Base-by-base conservation (phyloP, 1,284 basidiomycete genomes). In the Cerrena zonata region DNA sequence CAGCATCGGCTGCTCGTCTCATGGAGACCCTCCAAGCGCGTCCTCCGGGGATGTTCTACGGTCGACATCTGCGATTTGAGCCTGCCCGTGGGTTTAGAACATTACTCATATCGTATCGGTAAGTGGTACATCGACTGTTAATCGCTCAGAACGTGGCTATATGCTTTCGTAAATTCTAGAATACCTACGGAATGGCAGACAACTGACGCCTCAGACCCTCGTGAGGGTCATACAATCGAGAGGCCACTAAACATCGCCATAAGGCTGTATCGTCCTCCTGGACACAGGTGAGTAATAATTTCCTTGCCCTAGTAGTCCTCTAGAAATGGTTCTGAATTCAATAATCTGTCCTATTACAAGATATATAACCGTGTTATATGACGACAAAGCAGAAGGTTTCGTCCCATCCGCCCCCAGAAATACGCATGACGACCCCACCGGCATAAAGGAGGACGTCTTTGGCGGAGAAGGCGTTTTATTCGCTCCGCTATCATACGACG, bases 71-170 rank as follows among this genome's bases (percentile, higher is more conserved):
- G 53, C 85, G 87, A 45, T 89, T 80, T 54, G 88, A 90, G 57
- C 78, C 75, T 23, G 87, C 87, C n/a, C 77, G 84, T 54, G 84
- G 85, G n/a, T 83, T 81, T 58, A 77, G 84, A 55, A 79, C 86
- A 13, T 69, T 90, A 18, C 70, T 86, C 50, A 70, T 90, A 48
- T 89, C 88, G 18, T 89, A 87, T 63, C 74, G 84, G 85, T 85
- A 56, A 43, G 72, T 18, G 18, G 37, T 19, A 37, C 27, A 41
- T 15, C n/a, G n/a, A n/a, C n/a, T n/a, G n/a, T n/a, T n/a, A n/a
- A n/a, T n/a, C n/a, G n/a, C n/a, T n/a, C n/a, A n/a, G n/a, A n/a
- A n/a, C n/a, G n/a, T n/a, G n/a, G n/a, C n/a, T n/a, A n/a, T n/a
- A n/a, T n/a, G n/a, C n/a, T n/a, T n/a, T n/a, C n/a, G n/a, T n/a